Conservation (phyloP, 495 filamentous ascomycete species). For the Hypoxylon fuscum region DNA sequence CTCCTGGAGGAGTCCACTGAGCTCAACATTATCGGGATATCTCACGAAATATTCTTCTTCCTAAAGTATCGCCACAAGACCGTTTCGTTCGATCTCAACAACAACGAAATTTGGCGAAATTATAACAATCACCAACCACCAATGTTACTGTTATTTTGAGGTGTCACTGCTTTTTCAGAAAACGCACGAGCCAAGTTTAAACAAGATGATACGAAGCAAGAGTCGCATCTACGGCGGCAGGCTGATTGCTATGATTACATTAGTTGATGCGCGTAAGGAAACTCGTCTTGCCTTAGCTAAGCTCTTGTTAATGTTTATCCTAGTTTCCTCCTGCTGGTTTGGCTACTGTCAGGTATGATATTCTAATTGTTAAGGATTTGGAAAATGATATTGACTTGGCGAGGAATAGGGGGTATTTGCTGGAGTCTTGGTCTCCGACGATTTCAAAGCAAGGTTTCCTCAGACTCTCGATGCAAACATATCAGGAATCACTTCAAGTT, state of each 20-base stretch:
- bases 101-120: too few species aligned
- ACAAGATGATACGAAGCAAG: slow-evolving; percentile 29
- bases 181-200: not conserved
- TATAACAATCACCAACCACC: too few species aligned
- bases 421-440: slow-evolving; percentile 48
- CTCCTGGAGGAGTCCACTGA: too few species aligned
- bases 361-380: not conserved
- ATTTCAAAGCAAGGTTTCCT: slow-evolving; percentile 43
- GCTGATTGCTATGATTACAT: slow-evolving; percentile 41
- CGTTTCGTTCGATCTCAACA: too few species aligned
- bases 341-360: slow-evolving; percentile 40
- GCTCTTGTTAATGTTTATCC: not conserved
- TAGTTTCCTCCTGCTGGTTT: slow-evolving; percentile 42
- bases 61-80: too few species aligned
- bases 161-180: not conserved
- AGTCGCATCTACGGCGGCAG: slow-evolving; percentile 27
- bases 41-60: too few species aligned
- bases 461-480: slow-evolving; percentile 31
- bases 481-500: slow-evolving; percentile 50
- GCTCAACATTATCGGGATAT: too few species aligned
- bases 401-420: slow-evolving; percentile 49
- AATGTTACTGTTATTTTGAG: too few species aligned
- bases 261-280: slow-evolving; percentile 39
- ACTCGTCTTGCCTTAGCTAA: not conserved
- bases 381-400: slow-evolving; percentile 4